A percentile compares a stretch with the other conserved stretches of the same genome.
Evolutionary conservation across 148 eudicot species (phyloP).

Genomic region (Bassia scoparia): DNA sequence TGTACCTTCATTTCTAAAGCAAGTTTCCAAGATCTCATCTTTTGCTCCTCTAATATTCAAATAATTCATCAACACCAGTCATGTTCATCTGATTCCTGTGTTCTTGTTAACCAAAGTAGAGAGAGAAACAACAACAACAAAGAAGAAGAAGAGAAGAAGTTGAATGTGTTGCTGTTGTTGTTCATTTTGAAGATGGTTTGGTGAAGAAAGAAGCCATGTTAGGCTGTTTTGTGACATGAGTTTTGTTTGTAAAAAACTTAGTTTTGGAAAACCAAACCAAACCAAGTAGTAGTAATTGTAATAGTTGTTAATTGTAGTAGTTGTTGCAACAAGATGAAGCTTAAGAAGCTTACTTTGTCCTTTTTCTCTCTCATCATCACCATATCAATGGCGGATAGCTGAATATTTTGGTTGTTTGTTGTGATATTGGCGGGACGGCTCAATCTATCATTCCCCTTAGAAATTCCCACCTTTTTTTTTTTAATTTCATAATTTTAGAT

Average conservation of each 20-base stretch:
- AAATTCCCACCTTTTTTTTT: conserved; percentile 11
- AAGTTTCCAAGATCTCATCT: conserved; percentile 6
- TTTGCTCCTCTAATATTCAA: background rate
- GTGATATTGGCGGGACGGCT: conserved; percentile 41
- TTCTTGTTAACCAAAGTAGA: background rate
- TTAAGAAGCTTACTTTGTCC: conserved; percentile 23
- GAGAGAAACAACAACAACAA: background rate
- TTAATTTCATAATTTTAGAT: background rate
- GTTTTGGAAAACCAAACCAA: conserved; percentile 16
- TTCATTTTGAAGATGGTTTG: conserved; percentile 9
- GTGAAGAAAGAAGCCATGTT: conserved; percentile 5
- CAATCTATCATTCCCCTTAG: conserved; percentile 29
- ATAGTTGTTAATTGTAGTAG: conserved; percentile 5
- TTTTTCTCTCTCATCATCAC: conserved; percentile 19
- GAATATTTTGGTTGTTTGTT: conserved; percentile 14
- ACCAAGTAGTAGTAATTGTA: background rate
- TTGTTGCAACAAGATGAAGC: background rate
- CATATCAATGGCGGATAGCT: conserved; percentile 15
- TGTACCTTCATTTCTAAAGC: background rate
- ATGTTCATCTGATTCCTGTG: background rate
- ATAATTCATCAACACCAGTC: background rate
- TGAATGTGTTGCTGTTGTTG: background rate
- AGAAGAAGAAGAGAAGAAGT: background rate
- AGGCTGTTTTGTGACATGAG: conserved; percentile 14
- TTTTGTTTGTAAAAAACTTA: conserved; percentile 22